Base-by-base conservation (phyloP, 805 yeast species). In the Debaryomyces hansenii region DNA sequence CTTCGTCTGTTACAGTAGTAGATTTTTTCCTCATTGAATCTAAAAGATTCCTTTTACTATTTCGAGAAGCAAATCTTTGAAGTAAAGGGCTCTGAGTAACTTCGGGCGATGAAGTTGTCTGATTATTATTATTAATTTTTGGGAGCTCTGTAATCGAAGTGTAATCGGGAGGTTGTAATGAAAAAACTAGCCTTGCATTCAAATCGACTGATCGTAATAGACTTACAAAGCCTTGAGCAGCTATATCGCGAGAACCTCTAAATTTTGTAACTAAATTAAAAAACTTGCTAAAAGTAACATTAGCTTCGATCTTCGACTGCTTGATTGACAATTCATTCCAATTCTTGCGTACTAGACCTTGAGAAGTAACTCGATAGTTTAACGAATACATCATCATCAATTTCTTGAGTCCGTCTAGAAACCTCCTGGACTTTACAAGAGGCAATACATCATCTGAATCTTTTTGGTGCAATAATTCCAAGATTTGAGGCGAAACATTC, bases 161-260 rank as follows among this genome's bases (percentile, higher is more conserved):
- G 53, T 83, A 87, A 60, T 94, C 97, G 0, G 97, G 91, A 0
- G 97, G 94, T 60, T 94, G 99, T 28, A 91, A 58, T 0, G 97
- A 91, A 55, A 85, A 84, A 0, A 90, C 83, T 21, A 94, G 66
- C 38, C 99, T 71, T 0, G 92, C 83, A 36, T 82, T 77, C 10
- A 94, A 68, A 0, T 85, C 87, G 10, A 87, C 64, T 1, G 94
- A 74, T 51, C 98, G 67, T 37, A 90, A 62, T 1, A 92, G 56
- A 0, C 87, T 81, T 12, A 90, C 89, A 67, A 89, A 91, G 0
- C 96, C 97, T 58, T 89, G 96, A 0, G 94, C 90, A 0, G 86
- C 85, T 5, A 88, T 47, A 59, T 92, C 97, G 29, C 87, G 64
- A 2, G 89, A 80, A 0, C 98, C 99, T 14, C 74, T 62, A 20